Conservation (phyloP, 495 filamentous ascomycete genomes). For the Neurospora africana region DNA sequence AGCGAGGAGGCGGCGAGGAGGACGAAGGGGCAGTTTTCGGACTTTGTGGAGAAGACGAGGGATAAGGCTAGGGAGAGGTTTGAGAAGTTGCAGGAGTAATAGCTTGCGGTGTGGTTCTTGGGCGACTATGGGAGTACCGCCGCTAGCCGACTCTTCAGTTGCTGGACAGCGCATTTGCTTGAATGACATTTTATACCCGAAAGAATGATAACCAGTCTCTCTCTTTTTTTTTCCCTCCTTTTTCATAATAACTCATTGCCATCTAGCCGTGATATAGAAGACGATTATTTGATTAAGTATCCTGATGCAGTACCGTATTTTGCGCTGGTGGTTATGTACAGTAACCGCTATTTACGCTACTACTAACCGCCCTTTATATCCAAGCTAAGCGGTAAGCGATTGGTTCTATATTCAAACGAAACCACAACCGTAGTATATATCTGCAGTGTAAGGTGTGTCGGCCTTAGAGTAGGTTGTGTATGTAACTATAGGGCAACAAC, state of each 20-base stretch:
- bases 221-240: background rate
- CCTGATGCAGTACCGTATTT: background rate
- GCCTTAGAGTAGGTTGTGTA: background rate
- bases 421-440: background rate
- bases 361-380: background rate
- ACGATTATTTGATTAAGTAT: background rate
- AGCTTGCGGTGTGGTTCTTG: background rate
- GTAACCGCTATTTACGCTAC: background rate
- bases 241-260: background rate
- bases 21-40: slow-evolving; percentile 56
- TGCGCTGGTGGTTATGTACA: background rate
- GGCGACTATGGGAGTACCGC: background rate
- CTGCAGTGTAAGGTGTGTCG: background rate
- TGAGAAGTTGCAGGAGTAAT: slow-evolving; percentile 40
- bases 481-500: slow-evolving; percentile 14
- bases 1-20: slow-evolving; percentile 65
- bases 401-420: background rate
- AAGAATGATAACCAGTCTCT: background rate
- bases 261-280: background rate
- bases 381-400: background rate
- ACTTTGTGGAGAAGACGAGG: slow-evolving; percentile 68
- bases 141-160: background rate
- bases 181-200: background rate
- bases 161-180: background rate
- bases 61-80: slow-evolving; percentile 73